phyloP scores from a whole-genome alignment of 352 stramenopile genomes.

The Phytophthora syringae region DNA sequence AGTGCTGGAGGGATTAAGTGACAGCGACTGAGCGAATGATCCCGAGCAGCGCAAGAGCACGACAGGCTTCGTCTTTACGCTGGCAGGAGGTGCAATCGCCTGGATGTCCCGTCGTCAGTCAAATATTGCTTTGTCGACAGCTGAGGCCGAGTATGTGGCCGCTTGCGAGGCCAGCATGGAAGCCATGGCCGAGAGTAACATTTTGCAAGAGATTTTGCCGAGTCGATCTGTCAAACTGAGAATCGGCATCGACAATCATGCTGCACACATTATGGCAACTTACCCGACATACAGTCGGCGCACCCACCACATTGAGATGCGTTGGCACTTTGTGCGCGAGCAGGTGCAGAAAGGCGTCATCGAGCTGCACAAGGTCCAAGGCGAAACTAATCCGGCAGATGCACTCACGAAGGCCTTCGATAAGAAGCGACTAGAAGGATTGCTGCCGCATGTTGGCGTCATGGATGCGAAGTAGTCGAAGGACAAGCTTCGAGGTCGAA shows the following conservation, averaged over 20 bases:
- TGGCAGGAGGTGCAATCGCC: conserved; percentile 9
- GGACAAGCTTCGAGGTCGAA: conserved; percentile 8
- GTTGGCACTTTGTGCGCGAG: conserved; percentile 14
- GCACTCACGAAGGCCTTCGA: conserved; percentile 3
- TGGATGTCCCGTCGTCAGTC: conserved; percentile 9
- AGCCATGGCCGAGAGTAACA: conserved; percentile 1
- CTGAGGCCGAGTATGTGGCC: conserved; percentile 11
- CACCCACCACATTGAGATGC: conserved; percentile 3
- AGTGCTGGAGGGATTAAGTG: neutral
- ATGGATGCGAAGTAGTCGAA: conserved; percentile 12
- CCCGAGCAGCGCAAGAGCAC: conserved; percentile 6
- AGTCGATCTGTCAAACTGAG: neutral
- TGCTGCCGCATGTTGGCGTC: conserved; percentile 2
- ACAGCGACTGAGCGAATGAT: conserved; percentile 21
- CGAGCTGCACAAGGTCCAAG: conserved; percentile 7
- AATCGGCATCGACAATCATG: conserved; percentile 16
- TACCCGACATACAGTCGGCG: conserved; percentile 7
- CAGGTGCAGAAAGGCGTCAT: conserved; percentile 11
- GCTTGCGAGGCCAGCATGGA: conserved; percentile 13
- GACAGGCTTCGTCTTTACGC: conserved; percentile 5
- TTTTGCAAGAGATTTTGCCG: conserved; percentile 10
- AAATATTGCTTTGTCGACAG: conserved; percentile 11
- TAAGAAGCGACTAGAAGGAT: conserved; percentile 1
- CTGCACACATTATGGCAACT: conserved; percentile 3
- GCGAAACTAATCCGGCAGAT: conserved; percentile 6